These are phyloP conservation scores for Dimocarpus longan DNA, from an alignment of 345 rosid genomes.

Conservation along the genomic window DNA sequence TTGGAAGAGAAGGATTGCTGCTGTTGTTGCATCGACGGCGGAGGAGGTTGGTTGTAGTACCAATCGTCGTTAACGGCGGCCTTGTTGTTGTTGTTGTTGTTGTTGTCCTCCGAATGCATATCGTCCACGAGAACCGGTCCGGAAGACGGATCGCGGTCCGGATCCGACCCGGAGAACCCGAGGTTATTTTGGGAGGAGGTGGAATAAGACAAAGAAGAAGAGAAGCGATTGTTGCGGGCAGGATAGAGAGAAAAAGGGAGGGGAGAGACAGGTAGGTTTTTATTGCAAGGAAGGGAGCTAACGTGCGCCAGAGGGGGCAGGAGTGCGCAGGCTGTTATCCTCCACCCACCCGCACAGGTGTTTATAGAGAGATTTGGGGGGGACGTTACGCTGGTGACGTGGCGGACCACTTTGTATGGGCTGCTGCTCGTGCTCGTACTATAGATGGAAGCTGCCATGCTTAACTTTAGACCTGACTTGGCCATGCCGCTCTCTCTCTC, in stretches of 20 bases:
- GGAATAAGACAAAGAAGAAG: background rate
- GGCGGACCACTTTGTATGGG: conserved; percentile 34
- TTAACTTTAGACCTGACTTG: conserved; percentile 24
- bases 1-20: conserved; percentile 37
- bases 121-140: conserved; percentile 37
- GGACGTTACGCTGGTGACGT: conserved; percentile 12
- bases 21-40: conserved; percentile 37
- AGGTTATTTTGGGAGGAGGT: conserved; percentile 30
- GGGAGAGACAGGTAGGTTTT: background rate
- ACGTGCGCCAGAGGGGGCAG: conserved; percentile 33
- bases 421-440: background rate
- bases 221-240: conserved; percentile 23
- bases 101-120: conserved; percentile 58
- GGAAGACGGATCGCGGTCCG: conserved; percentile 2
- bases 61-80: conserved; percentile 28
- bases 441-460: conserved; percentile 27
- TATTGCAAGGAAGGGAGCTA: conserved; percentile 21
- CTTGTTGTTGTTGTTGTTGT: conserved; percentile 20
- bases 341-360: conserved; percentile 30
- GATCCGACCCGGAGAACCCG: conserved; percentile 20
- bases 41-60: conserved; percentile 17
- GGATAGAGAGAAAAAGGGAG: conserved; percentile 14
- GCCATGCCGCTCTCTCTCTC: conserved; percentile 7
- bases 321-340: conserved; percentile 28
- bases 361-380: conserved; percentile 9